Base-by-base conservation (phyloP, 139 green algal species). In the Micractinium sp. region DNA sequence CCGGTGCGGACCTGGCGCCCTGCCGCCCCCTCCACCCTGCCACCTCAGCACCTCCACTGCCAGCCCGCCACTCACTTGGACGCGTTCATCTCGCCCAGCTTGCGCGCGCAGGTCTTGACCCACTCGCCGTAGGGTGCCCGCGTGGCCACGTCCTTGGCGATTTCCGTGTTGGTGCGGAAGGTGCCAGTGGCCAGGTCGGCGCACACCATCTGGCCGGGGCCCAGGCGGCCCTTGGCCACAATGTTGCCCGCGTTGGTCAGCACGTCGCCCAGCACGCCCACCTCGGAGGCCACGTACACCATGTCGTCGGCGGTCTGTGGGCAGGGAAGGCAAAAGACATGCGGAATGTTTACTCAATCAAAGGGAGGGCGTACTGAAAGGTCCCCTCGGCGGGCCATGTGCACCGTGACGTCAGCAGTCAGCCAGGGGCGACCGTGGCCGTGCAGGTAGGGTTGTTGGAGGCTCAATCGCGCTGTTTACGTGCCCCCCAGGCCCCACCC, bases 211-310 rank as follows among this genome's bases (percentile, higher is more conserved):
- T 99, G 97, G 25, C 98, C 98, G 31, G 98, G 98, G 22, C 98
- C 98, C 89, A 99, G 94, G 47, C 98, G 95, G 22, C 98, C 98
- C 95, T 99, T 99, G 78, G 93, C 90, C 36, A 97, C 93, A 39
- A 98, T 88, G 89, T 98, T 97, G 39, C 80, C 83, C 0, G 97
- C 97, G 86, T 97, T 97, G 89, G 81, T 93, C 60, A 99, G 93
- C 61, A 98, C 96, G 90, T 99, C 97, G 25, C 94, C 95, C 81
- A 99, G 94, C 88, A 99, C 97, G 85, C 97, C 97, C 38, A 99
- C 98, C 95, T 99, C 98, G 13, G 94, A 98, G 18, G 98, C 98
- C 7, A 99, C 95, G 90, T 99, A 99, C 79, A 99, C 96, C 87
- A 97, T 98, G 94, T 96, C 97, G 85, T 99, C 98, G 4, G 91